Conservation (phyloP, 805 yeast species). For the Barnettozyma sp. region DNA sequence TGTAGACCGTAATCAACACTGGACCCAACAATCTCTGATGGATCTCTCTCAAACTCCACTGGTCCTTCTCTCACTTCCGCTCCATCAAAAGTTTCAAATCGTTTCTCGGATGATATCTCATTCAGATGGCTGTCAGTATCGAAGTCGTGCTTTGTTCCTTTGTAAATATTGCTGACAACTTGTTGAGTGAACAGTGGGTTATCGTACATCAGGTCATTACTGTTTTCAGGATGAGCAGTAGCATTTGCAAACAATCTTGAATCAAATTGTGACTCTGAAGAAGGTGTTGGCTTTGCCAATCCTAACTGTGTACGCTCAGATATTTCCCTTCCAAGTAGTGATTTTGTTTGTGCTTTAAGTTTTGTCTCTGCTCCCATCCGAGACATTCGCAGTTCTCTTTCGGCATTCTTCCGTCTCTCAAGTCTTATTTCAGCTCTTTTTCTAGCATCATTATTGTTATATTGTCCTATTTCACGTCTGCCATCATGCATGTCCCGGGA, state of each 20-base stretch:
- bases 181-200: slow-evolving; percentile 51
- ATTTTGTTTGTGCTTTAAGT: slow-evolving; percentile 35
- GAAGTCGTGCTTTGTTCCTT: slow-evolving; percentile 26
- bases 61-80: slow-evolving; percentile 29
- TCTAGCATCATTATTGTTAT: slow-evolving; percentile 20
- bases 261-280: slow-evolving; percentile 45
- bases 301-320: slow-evolving; percentile 52
- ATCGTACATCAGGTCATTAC: slow-evolving; percentile 50
- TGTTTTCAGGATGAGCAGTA: slow-evolving; percentile 30
- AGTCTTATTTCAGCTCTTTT: slow-evolving; percentile 35
- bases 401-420: slow-evolving; percentile 41
- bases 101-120: slow-evolving; percentile 16
- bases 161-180: slow-evolving; percentile 43
- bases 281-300: slow-evolving; percentile 33
- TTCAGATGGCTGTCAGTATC: slow-evolving; percentile 17
- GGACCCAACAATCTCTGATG: no score
- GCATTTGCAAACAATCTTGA: slow-evolving; percentile 48
- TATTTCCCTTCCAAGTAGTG: slow-evolving; percentile 42
- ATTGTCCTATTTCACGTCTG: slow-evolving; percentile 7
- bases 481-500: neutral
- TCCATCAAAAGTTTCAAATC: slow-evolving; percentile 14
- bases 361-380: slow-evolving; percentile 40
- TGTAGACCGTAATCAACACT: slow-evolving; percentile 18
- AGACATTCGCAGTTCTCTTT: slow-evolving; percentile 37
- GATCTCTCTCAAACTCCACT: slow-evolving; percentile 39